A percentile compares a stretch with the other conserved stretches of the same genome.
Conservation (phyloP, 768 basidiomycete species). For the Boletus edulis region DNA sequence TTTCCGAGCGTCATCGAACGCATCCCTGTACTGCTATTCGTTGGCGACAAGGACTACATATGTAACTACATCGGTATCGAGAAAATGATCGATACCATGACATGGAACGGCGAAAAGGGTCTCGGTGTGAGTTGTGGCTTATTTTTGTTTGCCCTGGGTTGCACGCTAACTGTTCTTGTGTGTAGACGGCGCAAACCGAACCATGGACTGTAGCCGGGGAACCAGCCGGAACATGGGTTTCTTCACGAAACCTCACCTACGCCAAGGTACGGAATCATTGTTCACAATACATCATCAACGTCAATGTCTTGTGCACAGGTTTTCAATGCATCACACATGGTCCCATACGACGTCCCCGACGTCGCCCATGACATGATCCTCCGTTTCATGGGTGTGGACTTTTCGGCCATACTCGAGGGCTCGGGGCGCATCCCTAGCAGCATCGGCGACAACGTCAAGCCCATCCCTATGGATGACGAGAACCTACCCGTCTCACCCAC, state of each 20-base stretch:
- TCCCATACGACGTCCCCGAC: slow-evolving; percentile 80
- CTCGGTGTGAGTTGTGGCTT: slow-evolving; percentile 61
- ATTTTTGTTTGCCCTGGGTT: not conserved
- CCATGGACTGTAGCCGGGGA: slow-evolving; percentile 73
- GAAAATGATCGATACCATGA: slow-evolving; percentile 74
- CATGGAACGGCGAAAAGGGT: slow-evolving; percentile 84
- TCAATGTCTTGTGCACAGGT: slow-evolving; percentile 44
- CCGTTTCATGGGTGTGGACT: slow-evolving; percentile 93
- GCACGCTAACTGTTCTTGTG: not conserved
- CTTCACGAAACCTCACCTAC: slow-evolving; percentile 88
- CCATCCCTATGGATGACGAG: slow-evolving; percentile 51
- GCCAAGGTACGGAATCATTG: slow-evolving; percentile 57
- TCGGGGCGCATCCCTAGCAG: slow-evolving; percentile 79
- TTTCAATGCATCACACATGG: slow-evolving; percentile 97
- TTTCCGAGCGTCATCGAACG: slow-evolving; percentile 75
- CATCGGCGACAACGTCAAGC: slow-evolving; percentile 72
- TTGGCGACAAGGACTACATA: slow-evolving; percentile 93
- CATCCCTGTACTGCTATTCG: slow-evolving; percentile 88
- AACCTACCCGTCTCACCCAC: slow-evolving; percentile 42
- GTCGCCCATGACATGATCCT: slow-evolving; percentile 97
- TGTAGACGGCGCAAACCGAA: slow-evolving; percentile 63
- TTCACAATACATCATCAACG: not conserved
- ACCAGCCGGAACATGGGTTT: slow-evolving; percentile 89
- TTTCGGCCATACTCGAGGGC: slow-evolving; percentile 74
- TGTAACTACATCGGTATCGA: slow-evolving; percentile 96